Evolutionary conservation across 176 grass and related monocot genomes (phyloP).

Genomic region (Oryza meridionalis): DNA sequence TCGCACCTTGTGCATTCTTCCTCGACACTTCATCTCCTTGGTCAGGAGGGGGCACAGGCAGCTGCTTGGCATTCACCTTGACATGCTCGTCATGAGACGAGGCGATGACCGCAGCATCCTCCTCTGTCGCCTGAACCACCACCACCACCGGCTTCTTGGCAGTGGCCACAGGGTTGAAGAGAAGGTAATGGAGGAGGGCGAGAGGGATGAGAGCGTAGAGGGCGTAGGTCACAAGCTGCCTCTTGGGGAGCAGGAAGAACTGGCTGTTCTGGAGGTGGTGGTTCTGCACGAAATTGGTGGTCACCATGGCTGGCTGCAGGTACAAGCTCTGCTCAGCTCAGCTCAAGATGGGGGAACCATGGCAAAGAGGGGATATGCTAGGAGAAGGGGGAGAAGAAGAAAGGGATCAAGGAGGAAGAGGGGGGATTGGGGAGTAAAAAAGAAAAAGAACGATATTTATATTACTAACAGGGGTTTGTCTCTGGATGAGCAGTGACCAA

Average conservation of each 20-base stretch:
- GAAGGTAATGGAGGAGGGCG: conserved; percentile 64
- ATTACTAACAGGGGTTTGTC: no score
- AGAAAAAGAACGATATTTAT: not conserved
- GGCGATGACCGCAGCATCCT: not conserved
- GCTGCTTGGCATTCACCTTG: not conserved
- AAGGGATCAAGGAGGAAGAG: not conserved
- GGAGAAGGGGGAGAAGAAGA: not conserved
- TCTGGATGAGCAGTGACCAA: not conserved
- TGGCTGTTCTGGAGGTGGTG: conserved; percentile 39
- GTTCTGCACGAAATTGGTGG: conserved; percentile 40
- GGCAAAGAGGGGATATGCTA: not conserved
- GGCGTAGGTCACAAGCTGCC: conserved; percentile 50
- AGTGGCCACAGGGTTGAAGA: conserved; percentile 44
- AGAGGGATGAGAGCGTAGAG: conserved; percentile 64
- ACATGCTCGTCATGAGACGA: not conserved
- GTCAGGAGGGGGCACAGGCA: not conserved
- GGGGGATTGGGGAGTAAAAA: not conserved
- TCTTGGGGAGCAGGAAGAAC: conserved; percentile 21
- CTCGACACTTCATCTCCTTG: not conserved
- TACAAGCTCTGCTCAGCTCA: not conserved
- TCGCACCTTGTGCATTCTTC: not conserved
- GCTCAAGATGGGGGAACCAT: conserved; percentile 19
- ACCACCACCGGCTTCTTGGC: not conserved
- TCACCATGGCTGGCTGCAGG: conserved; percentile 36
- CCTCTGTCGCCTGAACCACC: not conserved